Percentiles rank a stretch among this genome's conserved stretches.
Conservation (phyloP, 129 eudicot genomes). For the Dittrichia graveolens region DNA sequence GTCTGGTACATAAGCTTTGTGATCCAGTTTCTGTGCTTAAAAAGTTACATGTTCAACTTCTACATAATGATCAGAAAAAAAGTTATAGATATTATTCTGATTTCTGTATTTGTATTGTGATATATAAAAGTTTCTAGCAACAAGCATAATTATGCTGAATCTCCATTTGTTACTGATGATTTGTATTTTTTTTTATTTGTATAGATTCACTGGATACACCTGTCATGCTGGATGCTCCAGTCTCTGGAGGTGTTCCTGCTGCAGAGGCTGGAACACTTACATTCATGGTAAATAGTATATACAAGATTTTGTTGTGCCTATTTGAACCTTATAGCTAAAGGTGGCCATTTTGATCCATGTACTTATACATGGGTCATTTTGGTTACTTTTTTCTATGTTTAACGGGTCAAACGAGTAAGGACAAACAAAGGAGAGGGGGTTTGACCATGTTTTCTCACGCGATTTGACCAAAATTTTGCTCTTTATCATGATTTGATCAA, state of each 20-base stretch:
- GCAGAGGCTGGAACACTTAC: conserved; percentile 88
- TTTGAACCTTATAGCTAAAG: too few species aligned
- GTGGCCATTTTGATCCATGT: too few species aligned
- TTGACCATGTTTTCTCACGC: too few species aligned
- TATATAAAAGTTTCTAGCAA: neutral
- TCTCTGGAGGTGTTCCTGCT: conserved; percentile 93
- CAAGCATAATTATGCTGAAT: neutral
- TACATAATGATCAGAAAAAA: neutral
- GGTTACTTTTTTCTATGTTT: too few species aligned
- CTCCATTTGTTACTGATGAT: conserved; percentile 15
- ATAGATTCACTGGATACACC: conserved; percentile 52
- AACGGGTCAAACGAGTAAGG: too few species aligned
- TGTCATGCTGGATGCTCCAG: conserved; percentile 97
- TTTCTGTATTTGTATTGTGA: neutral
- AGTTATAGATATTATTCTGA: neutral
- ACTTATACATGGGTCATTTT: too few species aligned
- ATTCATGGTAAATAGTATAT: conserved; percentile 65
- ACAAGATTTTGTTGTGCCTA: too few species aligned
- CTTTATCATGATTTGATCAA: too few species aligned
- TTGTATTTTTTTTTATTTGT: neutral
- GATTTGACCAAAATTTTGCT: too few species aligned
- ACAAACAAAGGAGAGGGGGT: too few species aligned
- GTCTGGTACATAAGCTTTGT: neutral
- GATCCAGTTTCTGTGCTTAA: neutral
- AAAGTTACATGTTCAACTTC: neutral